Percentiles rank a stretch among this genome's conserved stretches.
Conservation (phyloP, 176 grass and related monocot genomes). For the Carex scoparia region DNA sequence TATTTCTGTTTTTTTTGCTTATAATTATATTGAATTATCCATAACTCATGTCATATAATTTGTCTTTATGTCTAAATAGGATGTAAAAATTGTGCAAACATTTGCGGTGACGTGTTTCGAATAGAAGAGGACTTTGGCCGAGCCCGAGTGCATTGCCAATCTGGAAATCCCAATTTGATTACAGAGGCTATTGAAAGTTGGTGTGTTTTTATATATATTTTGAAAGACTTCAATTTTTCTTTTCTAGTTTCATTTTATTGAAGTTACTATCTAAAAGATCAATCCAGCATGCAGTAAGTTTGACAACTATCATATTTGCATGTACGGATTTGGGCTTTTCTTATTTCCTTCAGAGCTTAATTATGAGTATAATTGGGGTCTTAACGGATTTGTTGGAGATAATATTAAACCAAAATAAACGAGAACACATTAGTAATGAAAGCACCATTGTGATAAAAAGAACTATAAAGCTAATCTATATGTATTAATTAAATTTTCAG, state of each 20-base stretch:
- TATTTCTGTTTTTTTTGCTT: neutral
- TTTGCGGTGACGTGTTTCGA: conserved; percentile 57
- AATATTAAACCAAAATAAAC: neutral
- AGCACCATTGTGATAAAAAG: neutral
- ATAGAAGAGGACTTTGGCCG: conserved; percentile 91
- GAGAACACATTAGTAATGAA: neutral
- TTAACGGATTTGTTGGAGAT: neutral
- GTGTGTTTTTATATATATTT: conserved; percentile 28
- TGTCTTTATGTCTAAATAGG: conserved; percentile 27
- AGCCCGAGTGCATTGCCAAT: conserved; percentile 66
- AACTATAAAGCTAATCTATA: conserved; percentile 1
- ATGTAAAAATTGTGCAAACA: conserved; percentile 92
- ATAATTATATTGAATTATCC: neutral
- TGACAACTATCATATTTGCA: neutral
- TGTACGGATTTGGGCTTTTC: neutral
- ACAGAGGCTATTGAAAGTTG: conserved; percentile 87
- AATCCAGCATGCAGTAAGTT: neutral
- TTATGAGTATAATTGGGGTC: neutral
- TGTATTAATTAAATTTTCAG: conserved; percentile 41
- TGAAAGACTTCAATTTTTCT: conserved; percentile 10
- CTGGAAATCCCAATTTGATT: conserved; percentile 51
- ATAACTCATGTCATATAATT: neutral
- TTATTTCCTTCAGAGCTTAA: neutral
- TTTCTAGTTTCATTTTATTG: neutral
- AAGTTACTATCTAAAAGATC: neutral